phyloP scores from a whole-genome alignment of 2,329 filamentous ascomycete genomes.

The Conoideocrella luteorostrata region DNA sequence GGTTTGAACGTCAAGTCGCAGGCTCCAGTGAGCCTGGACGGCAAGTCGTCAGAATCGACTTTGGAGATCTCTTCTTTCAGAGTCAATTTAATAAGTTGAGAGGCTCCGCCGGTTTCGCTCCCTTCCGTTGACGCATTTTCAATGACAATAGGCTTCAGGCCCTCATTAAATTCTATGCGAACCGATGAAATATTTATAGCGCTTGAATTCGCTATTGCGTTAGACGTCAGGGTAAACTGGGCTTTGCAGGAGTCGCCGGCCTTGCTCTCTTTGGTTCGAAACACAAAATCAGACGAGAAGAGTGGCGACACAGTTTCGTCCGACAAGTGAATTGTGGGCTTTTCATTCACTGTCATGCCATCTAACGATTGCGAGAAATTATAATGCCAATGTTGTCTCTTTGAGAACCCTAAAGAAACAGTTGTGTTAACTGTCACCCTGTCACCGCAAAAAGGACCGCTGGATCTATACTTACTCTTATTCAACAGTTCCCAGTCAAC shows the following conservation, averaged over 20 bases:
- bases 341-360: constrained; percentile 35
- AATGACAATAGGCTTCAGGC: constrained; percentile 48
- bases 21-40: constrained; percentile 41
- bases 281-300: constrained; percentile 49
- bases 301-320: constrained; percentile 48
- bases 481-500: constrained; percentile 62
- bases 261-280: constrained; percentile 51
- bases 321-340: constrained; percentile 43
- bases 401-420: constrained; percentile 40
- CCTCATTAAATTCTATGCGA: constrained; percentile 50
- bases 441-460: neutral
- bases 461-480: constrained; percentile 38
- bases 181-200: constrained; percentile 47
- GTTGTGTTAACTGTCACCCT: neutral
- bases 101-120: constrained; percentile 8
- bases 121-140: constrained; percentile 29
- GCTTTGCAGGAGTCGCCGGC: constrained; percentile 54
- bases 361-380: constrained; percentile 53
- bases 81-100: constrained; percentile 16
- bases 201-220: constrained; percentile 45
- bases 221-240: constrained; percentile 52
- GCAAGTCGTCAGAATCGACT: constrained; percentile 19
- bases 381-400: constrained; percentile 53
- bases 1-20: constrained; percentile 61
- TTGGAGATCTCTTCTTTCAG: constrained; percentile 23